Evolutionary conservation across 2,329 filamentous ascomycete genomes (phyloP).

Genomic region (Ophiostoma novo-ulmi): DNA sequence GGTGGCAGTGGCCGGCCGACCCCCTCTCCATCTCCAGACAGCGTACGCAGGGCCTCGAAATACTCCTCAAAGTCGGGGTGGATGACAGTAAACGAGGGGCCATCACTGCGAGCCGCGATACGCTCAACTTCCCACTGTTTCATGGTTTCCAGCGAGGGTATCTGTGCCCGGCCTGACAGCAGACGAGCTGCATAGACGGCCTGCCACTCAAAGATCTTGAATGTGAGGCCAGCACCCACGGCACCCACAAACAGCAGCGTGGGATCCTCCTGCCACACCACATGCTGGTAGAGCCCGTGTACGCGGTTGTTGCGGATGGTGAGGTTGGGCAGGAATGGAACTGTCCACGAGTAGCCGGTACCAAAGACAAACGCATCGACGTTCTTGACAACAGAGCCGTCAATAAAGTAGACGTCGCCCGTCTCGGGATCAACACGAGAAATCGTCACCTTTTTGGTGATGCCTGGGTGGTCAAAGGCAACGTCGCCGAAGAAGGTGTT

Average conservation of each 20-base stretch:
- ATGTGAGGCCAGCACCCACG: slow-evolving; percentile 55
- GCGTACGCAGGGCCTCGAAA: slow-evolving; percentile 50
- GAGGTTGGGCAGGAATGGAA: slow-evolving; percentile 61
- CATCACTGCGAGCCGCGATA: slow-evolving; percentile 51
- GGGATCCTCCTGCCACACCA: slow-evolving; percentile 51
- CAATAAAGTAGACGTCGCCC: slow-evolving; percentile 52
- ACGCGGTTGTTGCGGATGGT: slow-evolving; percentile 50
- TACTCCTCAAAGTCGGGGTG: slow-evolving; percentile 61
- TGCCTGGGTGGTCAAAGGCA: slow-evolving; percentile 40
- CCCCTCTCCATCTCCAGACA: slow-evolving; percentile 41
- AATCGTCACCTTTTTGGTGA: slow-evolving; percentile 35
- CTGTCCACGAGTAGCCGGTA: slow-evolving; percentile 66
- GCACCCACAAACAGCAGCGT: slow-evolving; percentile 56
- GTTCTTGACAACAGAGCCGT: slow-evolving; percentile 50
- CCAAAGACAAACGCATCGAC: slow-evolving; percentile 63
- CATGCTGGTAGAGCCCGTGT: slow-evolving; percentile 52
- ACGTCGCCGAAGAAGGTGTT: slow-evolving; percentile 29
- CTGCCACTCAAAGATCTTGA: slow-evolving; percentile 59
- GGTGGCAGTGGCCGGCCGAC: slow-evolving; percentile 5
- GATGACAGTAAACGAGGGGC: slow-evolving; percentile 51
- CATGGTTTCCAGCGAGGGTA: slow-evolving; percentile 49
- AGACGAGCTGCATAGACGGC: slow-evolving; percentile 18
- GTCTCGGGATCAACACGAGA: slow-evolving; percentile 42
- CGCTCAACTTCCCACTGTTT: slow-evolving; percentile 53
- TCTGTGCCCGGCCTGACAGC: slow-evolving; percentile 48